phyloP scores from a whole-genome alignment of 192 early-diverging fungal species.

The Powellomyces hirtus region DNA sequence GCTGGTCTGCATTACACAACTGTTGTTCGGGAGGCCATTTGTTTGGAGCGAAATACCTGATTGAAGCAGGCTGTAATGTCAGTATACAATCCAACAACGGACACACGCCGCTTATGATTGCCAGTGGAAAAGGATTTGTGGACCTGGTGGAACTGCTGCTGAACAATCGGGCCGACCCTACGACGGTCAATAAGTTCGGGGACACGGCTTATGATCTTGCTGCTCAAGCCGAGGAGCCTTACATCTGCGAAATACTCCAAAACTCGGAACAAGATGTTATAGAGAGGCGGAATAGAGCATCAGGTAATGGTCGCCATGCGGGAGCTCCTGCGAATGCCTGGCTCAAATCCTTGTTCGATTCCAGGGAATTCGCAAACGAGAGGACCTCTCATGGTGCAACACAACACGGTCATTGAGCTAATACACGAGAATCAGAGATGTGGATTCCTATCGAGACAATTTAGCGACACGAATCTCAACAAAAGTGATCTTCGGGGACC shows the following conservation, averaged over 20 bases:
- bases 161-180: constrained; percentile 55
- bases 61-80: constrained; percentile 58
- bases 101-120: constrained; percentile 59
- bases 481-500: constrained; percentile 58
- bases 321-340: too few relatives aligned
- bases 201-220: constrained; percentile 78
- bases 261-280: constrained; percentile 45
- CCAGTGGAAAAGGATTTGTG: constrained; percentile 60
- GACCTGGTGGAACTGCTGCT: constrained; percentile 66
- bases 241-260: constrained; percentile 67
- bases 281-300: neutral
- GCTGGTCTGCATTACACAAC: constrained; percentile 83
- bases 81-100: constrained; percentile 63
- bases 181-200: constrained; percentile 62
- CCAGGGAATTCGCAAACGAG: too few relatives aligned
- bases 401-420: constrained; percentile 54
- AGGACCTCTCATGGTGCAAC: constrained; percentile 38
- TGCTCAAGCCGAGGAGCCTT: constrained; percentile 60
- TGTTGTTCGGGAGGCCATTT: constrained; percentile 62
- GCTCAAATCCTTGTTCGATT: too few relatives aligned
- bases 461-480: constrained; percentile 43
- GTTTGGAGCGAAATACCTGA: constrained; percentile 53
- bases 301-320: too few relatives aligned
- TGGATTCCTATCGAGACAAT: constrained; percentile 49
- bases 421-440: constrained; percentile 73